Percentiles rank a stretch among this genome's conserved stretches.
Conservation (phyloP, 495 filamentous ascomycete genomes). For the Astrocystis sublimbata region DNA sequence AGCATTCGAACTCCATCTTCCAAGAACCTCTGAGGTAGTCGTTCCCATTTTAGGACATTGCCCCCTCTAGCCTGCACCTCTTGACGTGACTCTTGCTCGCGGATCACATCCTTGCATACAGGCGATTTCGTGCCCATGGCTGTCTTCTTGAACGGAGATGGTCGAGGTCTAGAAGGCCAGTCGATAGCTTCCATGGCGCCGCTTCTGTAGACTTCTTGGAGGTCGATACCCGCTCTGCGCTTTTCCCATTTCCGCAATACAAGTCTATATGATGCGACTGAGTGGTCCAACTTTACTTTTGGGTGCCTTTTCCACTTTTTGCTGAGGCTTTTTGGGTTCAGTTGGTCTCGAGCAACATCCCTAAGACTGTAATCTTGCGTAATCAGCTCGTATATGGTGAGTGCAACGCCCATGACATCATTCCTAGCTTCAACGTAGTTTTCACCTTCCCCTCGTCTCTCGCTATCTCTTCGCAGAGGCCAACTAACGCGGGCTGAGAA, state of each 20-base stretch:
- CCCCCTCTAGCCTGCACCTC: neutral
- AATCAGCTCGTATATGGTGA: conserved; percentile 2
- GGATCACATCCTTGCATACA: neutral
- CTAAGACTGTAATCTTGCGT: neutral
- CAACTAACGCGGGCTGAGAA: neutral
- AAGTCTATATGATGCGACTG: neutral
- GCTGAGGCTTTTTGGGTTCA: neutral
- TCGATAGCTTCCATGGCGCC: neutral
- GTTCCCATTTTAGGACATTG: conserved; percentile 3
- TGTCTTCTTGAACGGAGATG: neutral
- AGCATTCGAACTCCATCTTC: neutral
- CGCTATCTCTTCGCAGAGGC: no score
- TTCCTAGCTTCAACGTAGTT: neutral
- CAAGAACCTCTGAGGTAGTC: neutral
- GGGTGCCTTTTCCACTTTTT: neutral
- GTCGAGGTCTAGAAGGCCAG: neutral
- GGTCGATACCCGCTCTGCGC: neutral
- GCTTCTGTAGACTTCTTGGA: neutral
- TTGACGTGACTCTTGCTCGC: neutral
- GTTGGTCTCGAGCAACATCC: neutral
- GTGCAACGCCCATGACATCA: conserved; percentile 1
- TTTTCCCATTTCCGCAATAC: neutral
- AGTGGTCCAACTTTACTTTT: neutral
- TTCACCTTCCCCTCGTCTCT: neutral
- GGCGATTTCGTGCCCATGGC: no score